Base-by-base conservation (phyloP, 495 filamentous ascomycete species). In the Penicillium steckii region DNA sequence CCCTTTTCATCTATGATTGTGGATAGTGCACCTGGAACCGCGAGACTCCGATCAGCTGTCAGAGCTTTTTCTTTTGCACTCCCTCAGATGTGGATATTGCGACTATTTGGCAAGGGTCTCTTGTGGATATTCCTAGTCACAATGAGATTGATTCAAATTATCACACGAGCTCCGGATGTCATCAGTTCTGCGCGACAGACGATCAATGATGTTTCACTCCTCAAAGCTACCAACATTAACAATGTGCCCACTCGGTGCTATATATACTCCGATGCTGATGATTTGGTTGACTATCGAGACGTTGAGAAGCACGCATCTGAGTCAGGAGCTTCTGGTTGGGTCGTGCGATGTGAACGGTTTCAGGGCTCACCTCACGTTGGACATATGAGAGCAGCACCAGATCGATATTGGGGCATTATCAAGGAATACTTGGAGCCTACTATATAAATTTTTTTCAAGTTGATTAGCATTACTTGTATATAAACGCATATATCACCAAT, bases 251-350 rank as follows among this genome's bases (percentile, higher is more conserved):
- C 50, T 17, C 63, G 64, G 23, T 75, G 70, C 48, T 79, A 79
- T 53, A 68, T 79, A 8, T 79, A 79, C 27, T 76, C 73, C 4
- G 66, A 76, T 40, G 32, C 52, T 3, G 76, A 79, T 64, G 67
- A 71, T 4, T 59, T 79, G 49, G 65, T 77, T 5, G 49, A 66
- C 23, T 67, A 50, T 43, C 52, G 47, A 24, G 68, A 76, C 50
- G 68, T 76, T 12, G 76, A 79, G 59, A 58, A 44, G 9, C 75
- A 79, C 65, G 74, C 75, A 0, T 51, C 50, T 18, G 58, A 70
- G 15, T 66, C 74, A 12, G 69, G 72, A 54, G 38, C 58, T 8
- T 59, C 47, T 51, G 69, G 72, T 0, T 72, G 68, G 49, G 40
- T 57, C 12, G 73, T 77, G 15, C 54, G 58, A 21, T 60, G 68